Percentiles rank a stretch among this genome's conserved stretches.
These are phyloP conservation scores for Epichloe brachyelytri DNA, from an alignment of 2,329 filamentous ascomycete species.

Conservation along the genomic window DNA sequence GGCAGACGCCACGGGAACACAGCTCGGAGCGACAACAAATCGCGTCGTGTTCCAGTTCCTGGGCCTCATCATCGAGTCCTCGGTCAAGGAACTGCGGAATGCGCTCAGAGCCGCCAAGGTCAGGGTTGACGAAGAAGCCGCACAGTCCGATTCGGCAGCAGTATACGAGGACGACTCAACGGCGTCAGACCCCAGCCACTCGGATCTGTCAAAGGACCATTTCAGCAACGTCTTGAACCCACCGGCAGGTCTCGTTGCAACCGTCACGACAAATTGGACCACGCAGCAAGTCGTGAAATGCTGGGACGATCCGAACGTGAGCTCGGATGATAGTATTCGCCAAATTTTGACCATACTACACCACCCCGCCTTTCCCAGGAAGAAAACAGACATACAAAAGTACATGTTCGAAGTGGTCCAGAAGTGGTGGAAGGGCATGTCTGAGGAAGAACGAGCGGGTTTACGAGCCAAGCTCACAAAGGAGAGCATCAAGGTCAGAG, in stretches of 20 bases:
- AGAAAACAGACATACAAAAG: slow-evolving; percentile 59
- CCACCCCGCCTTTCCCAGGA: slow-evolving; percentile 66
- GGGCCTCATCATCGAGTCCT: slow-evolving; percentile 74
- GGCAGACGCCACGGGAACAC: slow-evolving; percentile 8
- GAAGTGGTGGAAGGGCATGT: slow-evolving; percentile 52
- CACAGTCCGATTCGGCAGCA: slow-evolving; percentile 44
- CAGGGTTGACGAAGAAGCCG: slow-evolving; percentile 16
- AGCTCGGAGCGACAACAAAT: slow-evolving; percentile 57
- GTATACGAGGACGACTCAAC: slow-evolving; percentile 58
- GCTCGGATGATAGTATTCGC: slow-evolving; percentile 61
- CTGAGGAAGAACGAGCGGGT: slow-evolving; percentile 9
- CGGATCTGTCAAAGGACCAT: slow-evolving; percentile 67
- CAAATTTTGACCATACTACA: slow-evolving; percentile 72
- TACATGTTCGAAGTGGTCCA: slow-evolving; percentile 74
- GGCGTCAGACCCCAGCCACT: slow-evolving; percentile 62
- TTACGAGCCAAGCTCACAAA: slow-evolving; percentile 14
- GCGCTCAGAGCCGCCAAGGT: slow-evolving; percentile 40
- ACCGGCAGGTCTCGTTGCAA: slow-evolving; percentile 15
- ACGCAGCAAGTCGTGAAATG: slow-evolving; percentile 16
- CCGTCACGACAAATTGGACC: slow-evolving; percentile 17
- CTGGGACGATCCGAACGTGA: slow-evolving; percentile 59
- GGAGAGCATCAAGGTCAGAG: slow-evolving; percentile 13
- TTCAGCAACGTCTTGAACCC: slow-evolving; percentile 53
- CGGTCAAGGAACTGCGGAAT: slow-evolving; percentile 71
- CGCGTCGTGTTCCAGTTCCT: slow-evolving; percentile 82